Base-by-base conservation (phyloP, 495 filamentous ascomycete species). In the Astrocystis sublimbata region DNA sequence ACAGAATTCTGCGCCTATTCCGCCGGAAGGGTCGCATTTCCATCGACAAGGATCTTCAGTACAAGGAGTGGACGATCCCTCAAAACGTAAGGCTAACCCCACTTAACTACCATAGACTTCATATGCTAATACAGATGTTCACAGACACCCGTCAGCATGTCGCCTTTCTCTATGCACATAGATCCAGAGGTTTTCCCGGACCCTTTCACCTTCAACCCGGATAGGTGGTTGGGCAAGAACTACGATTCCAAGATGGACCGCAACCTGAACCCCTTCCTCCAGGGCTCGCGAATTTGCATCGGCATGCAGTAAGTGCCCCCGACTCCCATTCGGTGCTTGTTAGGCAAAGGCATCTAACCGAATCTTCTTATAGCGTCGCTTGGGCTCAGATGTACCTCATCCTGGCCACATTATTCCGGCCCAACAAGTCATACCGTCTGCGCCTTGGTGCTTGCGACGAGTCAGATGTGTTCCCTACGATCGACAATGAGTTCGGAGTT, bases 161-260 rank as follows among this genome's bases (percentile, higher is more conserved):
- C 58, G 0, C 58, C 65, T 23, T 69, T 47, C 21, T 73, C 41
- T 31, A 64, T 76, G 60, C 70, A 75, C 28, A 64, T 73, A 21
- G 68, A 79, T 62, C 68, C 73, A 23, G 57, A 49, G 0, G 71
- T 76, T 12, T 79, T 76, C 58, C 76, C 71, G 0, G 61, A 76
- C 26, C 69, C 76, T 1, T 55, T 62, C 47, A 40, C 45, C 12
- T 81, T 77, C 65, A 63, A 67, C 10, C 79, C 78, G 0, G 75
- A 78, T 43, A 71, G 79, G 33, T 81, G 78, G 79, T 57, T 78
- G 8, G 69, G 61, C 8, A 46, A 46, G 43, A 74, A 77, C 17
- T 38, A 33, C 1, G 61, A 45, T 13, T 60, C 74, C 12, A 75
- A 71, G 19, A 67, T 61, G 45, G 23, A 30, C 21, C 50, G 38